Conservation (phyloP, 148 eudicot genomes). For the Chenopodium formosanum region DNA sequence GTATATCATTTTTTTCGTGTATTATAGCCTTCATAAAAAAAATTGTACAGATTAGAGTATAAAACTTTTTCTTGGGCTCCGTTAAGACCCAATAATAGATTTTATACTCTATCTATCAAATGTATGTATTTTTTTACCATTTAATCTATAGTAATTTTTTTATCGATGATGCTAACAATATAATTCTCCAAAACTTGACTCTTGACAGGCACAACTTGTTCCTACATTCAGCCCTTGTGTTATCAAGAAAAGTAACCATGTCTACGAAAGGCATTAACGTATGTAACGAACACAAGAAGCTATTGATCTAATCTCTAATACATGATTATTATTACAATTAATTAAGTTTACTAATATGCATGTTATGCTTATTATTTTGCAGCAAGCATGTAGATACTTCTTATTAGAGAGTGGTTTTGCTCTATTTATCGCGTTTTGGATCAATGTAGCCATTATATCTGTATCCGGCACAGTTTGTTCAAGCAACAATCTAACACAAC, state of each 20-base stretch:
- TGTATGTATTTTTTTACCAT: too few relatives aligned
- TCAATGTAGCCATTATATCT: constrained; percentile 68
- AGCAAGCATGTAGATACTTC: constrained; percentile 88
- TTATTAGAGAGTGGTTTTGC: constrained; percentile 87
- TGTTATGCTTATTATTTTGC: constrained; percentile 11
- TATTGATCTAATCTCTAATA: background rate
- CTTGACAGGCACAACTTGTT: constrained; percentile 69
- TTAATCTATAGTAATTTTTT: too few relatives aligned
- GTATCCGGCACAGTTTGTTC: constrained; percentile 78
- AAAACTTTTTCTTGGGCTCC: too few relatives aligned
- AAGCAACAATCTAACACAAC: constrained; percentile 31
- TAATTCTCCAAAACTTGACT: background rate
- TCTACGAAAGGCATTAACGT: constrained; percentile 47
- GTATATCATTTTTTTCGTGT: too few relatives aligned
- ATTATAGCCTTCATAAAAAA: too few relatives aligned
- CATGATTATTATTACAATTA: background rate
- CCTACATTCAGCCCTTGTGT: constrained; percentile 82
- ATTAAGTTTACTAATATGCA: constrained; percentile 8
- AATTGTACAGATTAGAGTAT: too few relatives aligned
- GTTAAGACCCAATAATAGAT: too few relatives aligned
- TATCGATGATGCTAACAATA: background rate
- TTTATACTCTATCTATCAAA: too few relatives aligned
- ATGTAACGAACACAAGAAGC: background rate
- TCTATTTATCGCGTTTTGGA: constrained; percentile 67
- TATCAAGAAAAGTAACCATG: constrained; percentile 58